Evolutionary conservation across 2,329 filamentous ascomycete genomes (phyloP), one percentile per base, ranked within the genome.

Genomic region (Phoma sp.): DNA sequence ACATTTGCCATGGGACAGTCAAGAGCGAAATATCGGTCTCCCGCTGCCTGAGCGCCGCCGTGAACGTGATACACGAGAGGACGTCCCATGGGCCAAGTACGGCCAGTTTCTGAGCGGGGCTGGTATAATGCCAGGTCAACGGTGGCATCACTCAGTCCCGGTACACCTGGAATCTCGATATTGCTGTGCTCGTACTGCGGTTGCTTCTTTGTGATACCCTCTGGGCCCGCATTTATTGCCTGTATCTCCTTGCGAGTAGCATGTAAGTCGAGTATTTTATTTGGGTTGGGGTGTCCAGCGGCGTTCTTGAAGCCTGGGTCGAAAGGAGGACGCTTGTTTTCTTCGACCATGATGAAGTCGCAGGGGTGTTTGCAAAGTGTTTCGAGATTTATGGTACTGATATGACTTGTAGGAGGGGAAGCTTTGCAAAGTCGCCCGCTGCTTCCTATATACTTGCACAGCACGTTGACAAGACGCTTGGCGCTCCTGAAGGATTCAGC

Each of bases 41-140:
- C 65, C 1, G 62, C 50, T 25, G 80, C 66, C 42, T 75, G 72
- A 11, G 78, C 78, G 13, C 79, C 78, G 29, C 77, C 77, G 51
- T 81, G 79, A 18, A 72, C 57, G 50, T 77, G 72, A 22, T 54
- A 43, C 6, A 61, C 36, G 4, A 52, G 36, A 0, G 60, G 52
- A 3, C 52, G 36, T 10, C 35, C 39, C 2, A 18, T 40, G 2
- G 29, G 14, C 49, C 49, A 52, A 4, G 18, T 27, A 29, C 25
- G 33, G 3, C 5, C 13, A n/a, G 38, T 18, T 13, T 37, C 14
- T 18, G 48, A 7, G 27, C 18, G 4, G 9, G 30, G 3, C 13
- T 42, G 41, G 13, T 43, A 53, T 4, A 56, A 18, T 1, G 52
- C 32, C 5, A 59, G 30, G 2, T 36, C 36, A 5, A 55, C 32